phyloP scores from a whole-genome alignment of 371 early-diverging fungal species.

The Gilbertella persicaria region DNA sequence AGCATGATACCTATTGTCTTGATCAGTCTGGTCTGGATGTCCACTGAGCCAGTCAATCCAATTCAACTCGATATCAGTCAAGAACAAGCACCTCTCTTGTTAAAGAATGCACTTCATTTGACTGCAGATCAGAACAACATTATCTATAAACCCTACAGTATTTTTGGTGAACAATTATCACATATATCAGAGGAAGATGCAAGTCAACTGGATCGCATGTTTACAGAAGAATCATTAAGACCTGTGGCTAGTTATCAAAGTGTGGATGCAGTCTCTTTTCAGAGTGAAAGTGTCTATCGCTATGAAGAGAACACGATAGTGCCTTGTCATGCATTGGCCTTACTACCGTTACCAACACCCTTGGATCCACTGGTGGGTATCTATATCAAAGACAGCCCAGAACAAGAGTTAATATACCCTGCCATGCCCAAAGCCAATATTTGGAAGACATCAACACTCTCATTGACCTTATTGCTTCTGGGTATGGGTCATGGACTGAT shows the following conservation, averaged over 20 bases:
- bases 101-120: constrained; percentile 32
- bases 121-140: constrained; percentile 22
- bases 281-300: constrained; percentile 17
- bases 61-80: constrained; percentile 27
- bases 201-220: constrained; percentile 34
- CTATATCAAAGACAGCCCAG: constrained; percentile 4
- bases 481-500: constrained; percentile 30
- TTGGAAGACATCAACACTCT: constrained; percentile 24
- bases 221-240: constrained; percentile 22
- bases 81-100: constrained; percentile 33
- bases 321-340: constrained; percentile 33
- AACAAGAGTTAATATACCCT: constrained; percentile 4
- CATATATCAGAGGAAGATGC: constrained; percentile 48
- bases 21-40: constrained; percentile 8
- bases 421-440: constrained; percentile 11
- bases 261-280: constrained; percentile 15
- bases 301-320: background rate
- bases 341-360: constrained; percentile 29
- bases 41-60: constrained; percentile 16
- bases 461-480: constrained; percentile 25
- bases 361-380: constrained; percentile 33
- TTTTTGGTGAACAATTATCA: constrained; percentile 48
- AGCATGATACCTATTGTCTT: constrained; percentile 10
- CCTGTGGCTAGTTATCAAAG: constrained; percentile 24
- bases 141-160: constrained; percentile 44